Evolutionary conservation across 805 yeast species (phyloP).

Genomic region (Pichia californica): DNA sequence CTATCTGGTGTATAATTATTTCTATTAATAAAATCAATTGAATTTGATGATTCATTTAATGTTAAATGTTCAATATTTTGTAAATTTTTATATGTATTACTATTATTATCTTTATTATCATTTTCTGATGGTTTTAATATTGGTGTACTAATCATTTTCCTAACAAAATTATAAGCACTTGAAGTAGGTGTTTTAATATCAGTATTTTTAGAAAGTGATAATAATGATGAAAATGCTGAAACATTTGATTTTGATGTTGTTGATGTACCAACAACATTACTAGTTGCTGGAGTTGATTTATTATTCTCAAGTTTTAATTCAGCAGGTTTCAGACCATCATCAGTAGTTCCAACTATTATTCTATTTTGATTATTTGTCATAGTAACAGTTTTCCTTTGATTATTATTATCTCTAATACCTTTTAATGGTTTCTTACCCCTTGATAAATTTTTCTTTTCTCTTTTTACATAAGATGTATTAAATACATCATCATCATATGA

Average conservation of each 20-base stretch:
- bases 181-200: constrained; percentile 16
- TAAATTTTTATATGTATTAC: neutral
- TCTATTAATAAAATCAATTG: too few species aligned
- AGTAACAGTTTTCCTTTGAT: neutral
- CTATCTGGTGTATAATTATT: neutral
- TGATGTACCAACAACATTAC: constrained; percentile 31
- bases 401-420: neutral
- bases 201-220: constrained; percentile 28
- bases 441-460: neutral
- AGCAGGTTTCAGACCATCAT: constrained; percentile 17
- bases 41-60: neutral
- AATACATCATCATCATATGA: constrained; percentile 60
- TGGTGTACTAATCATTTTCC: constrained; percentile 29
- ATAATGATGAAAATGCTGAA: constrained; percentile 34
- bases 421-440: neutral
- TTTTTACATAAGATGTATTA: constrained; percentile 8
- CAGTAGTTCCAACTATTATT: neutral
- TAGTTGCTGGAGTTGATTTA: constrained; percentile 28
- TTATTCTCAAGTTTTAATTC: constrained; percentile 17
- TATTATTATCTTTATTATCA: neutral
- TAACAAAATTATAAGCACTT: constrained; percentile 27
- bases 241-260: constrained; percentile 31
- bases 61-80: neutral
- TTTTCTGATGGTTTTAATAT: constrained; percentile 18
- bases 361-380: neutral